Evolutionary conservation across 2,329 filamentous ascomycete genomes (phyloP).

Genomic region (Aspergillus floridensis): DNA sequence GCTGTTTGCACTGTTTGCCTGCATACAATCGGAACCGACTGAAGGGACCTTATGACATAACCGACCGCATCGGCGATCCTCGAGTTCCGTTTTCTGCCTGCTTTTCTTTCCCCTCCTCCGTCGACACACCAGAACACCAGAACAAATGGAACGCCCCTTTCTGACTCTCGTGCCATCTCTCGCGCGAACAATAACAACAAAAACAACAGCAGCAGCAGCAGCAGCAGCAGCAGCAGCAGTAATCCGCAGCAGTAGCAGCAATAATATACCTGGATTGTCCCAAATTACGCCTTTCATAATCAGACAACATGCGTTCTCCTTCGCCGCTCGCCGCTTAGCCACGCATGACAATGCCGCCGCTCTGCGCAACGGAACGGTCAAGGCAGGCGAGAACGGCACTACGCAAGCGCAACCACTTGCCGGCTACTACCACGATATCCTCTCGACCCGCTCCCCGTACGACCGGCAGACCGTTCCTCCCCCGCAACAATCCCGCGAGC

Average conservation of each 20-base stretch:
- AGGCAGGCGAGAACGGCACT: conserved; percentile 8
- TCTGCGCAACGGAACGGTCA: conserved; percentile 8
- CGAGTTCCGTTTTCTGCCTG: neutral
- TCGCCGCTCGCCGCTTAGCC: conserved; percentile 21
- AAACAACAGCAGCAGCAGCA: neutral
- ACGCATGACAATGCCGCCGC: conserved; percentile 18
- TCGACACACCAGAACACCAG: neutral
- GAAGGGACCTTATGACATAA: conserved; percentile 31
- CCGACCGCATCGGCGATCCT: conserved; percentile 6
- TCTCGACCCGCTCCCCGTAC: conserved; percentile 32
- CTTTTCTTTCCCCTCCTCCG: neutral
- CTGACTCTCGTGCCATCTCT: conserved; percentile 21
- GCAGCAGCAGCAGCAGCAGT: neutral
- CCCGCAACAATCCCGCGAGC: conserved; percentile 18
- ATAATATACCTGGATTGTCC: neutral
- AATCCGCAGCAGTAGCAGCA: neutral
- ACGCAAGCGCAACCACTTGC: conserved; percentile 42
- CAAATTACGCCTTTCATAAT: conserved; percentile 2
- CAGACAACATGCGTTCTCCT: conserved; percentile 21
- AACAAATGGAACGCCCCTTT: conserved; percentile 29
- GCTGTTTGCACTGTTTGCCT: conserved; percentile 41
- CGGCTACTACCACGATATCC: conserved; percentile 46
- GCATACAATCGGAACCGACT: neutral
- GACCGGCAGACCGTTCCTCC: conserved; percentile 19
- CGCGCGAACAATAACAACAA: no score